A percentile compares a stretch with the other conserved stretches of the same genome.
Evolutionary conservation across 164 flowering plant species (phyloP).

Genomic region (Sedum album): DNA sequence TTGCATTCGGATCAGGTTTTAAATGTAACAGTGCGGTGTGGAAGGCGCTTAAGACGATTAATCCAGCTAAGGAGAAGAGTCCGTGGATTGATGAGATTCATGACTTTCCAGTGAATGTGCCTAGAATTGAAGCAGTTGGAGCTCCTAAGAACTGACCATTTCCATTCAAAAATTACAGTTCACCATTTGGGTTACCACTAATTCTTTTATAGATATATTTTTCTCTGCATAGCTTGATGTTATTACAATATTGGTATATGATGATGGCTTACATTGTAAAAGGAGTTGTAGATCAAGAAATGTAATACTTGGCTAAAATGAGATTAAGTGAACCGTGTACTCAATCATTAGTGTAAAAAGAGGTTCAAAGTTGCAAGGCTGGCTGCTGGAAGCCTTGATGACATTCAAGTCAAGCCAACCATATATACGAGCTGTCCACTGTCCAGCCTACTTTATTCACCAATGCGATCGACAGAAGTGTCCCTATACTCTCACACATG

Average conservation of each 20-base stretch:
- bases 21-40: slow-evolving; percentile 89
- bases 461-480: too few species aligned
- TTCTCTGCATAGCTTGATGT: not conserved
- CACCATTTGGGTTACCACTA: not conserved
- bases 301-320: not conserved
- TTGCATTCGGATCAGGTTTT: slow-evolving; percentile 82
- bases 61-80: slow-evolving; percentile 57
- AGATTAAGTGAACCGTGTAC: not conserved
- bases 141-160: slow-evolving; percentile 4
- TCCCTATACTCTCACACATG: too few species aligned
- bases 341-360: not conserved
- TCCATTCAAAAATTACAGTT: not conserved
- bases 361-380: not conserved
- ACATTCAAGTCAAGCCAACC: not conserved
- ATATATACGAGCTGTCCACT: not conserved
- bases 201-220: not conserved
- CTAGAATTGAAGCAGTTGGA: slow-evolving; percentile 25
- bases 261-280: too few species aligned
- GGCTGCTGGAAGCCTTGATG: not conserved
- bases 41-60: slow-evolving; percentile 43
- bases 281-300: not conserved
- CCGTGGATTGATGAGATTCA: slow-evolving; percentile 79
- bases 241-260: too few species aligned
- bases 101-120: slow-evolving; percentile 59
- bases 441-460: not conserved